A percentile compares a stretch with the other conserved stretches of the same genome.
Conservation (phyloP, 106 monocot genomes). For the Narthecium ossifragum region DNA sequence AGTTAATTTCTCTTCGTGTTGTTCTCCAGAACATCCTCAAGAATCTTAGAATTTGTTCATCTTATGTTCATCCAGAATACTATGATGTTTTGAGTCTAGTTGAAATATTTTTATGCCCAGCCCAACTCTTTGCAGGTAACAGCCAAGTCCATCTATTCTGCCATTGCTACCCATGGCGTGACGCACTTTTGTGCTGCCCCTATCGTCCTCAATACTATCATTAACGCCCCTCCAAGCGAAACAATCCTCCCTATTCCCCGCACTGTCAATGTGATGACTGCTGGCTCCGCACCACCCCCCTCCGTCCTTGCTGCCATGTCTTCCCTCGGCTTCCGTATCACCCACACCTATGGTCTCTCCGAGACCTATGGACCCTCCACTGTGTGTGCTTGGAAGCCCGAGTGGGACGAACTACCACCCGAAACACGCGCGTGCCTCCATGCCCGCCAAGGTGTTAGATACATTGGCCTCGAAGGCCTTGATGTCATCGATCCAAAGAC, state of each 20-base stretch:
- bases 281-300: conserved; percentile 63
- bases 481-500: conserved; percentile 53
- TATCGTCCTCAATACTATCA: conserved; percentile 47
- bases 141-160: conserved; percentile 52
- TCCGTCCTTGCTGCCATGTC: conserved; percentile 58
- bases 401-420: conserved; percentile 41
- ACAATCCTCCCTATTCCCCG: conserved; percentile 54
- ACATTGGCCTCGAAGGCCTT: conserved; percentile 48
- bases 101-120: no score
- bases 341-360: conserved; percentile 77
- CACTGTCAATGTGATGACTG: conserved; percentile 49
- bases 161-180: conserved; percentile 55
- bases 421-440: conserved; percentile 42
- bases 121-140: conserved; percentile 31
- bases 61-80: no score
- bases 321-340: conserved; percentile 48
- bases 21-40: no score
- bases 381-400: conserved; percentile 60
- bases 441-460: conserved; percentile 62
- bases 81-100: no score
- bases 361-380: conserved; percentile 65
- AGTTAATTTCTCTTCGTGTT: no score
- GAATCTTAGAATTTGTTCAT: no score
- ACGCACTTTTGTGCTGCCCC: conserved; percentile 73
- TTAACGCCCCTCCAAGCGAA: conserved; percentile 47